Conservation (phyloP, 2,329 filamentous ascomycete species). For the Cytospora paraplurivora region DNA sequence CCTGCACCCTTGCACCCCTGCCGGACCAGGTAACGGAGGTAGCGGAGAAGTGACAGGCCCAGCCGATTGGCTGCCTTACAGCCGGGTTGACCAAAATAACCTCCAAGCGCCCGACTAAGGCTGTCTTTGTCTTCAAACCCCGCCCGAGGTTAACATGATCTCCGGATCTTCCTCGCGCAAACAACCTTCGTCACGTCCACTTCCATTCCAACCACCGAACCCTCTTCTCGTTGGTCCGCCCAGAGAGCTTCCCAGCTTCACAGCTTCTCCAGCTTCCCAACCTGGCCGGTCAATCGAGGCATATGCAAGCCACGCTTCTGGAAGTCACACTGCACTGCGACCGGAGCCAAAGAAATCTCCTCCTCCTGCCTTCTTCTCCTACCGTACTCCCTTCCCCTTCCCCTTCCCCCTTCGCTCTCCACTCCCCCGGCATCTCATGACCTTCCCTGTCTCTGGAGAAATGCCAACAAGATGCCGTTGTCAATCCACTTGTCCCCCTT, state of each 20-base stretch:
- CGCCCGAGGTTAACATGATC: not conserved
- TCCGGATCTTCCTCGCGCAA: not conserved
- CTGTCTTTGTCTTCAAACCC: conserved; percentile 17
- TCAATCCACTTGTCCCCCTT: conserved; percentile 6
- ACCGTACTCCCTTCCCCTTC: not conserved
- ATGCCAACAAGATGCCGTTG: not conserved
- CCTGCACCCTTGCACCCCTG: too few species aligned
- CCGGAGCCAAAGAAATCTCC: conserved; percentile 5
- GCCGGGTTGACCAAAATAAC: conserved; percentile 8
- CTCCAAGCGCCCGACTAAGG: conserved; percentile 17
- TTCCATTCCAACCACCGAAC: not conserved
- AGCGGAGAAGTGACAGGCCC: not conserved
- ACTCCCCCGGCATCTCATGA: not conserved
- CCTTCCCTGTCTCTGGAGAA: not conserved
- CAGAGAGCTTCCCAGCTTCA: not conserved
- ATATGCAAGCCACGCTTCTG: conserved; percentile 13
- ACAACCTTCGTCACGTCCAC: not conserved
- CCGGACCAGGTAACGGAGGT: not conserved
- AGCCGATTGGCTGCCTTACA: conserved; percentile 11
- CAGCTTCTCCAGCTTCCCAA: not conserved
- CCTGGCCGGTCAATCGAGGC: not conserved
- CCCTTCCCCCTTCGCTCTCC: not conserved
- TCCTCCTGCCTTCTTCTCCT: not conserved
- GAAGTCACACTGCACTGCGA: conserved; percentile 16
- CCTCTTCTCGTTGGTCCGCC: conserved; percentile 3